Evolutionary conservation across 768 basidiomycete genomes (phyloP), one percentile per base, ranked within the genome.

Genomic region (Chlorophyllum brunneum): DNA sequence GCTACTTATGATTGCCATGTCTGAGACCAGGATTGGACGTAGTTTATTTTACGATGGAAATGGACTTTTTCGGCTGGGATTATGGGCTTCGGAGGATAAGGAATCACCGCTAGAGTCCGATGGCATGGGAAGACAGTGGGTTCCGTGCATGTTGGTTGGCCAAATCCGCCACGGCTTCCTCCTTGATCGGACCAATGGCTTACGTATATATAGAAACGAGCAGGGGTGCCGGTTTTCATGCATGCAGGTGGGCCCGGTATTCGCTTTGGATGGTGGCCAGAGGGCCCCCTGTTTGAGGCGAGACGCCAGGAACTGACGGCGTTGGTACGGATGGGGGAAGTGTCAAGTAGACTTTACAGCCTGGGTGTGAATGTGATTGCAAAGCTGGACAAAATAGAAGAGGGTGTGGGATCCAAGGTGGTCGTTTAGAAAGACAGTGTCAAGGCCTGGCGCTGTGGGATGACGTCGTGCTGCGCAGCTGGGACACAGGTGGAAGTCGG

Each of bases 171-270:
- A 36, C 20, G 27, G 37, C 43, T 45, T 31, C 44, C 37, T 53
- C 51, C 43, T 30, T 45, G 44, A 53, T 53, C 51, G 51, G 42
- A 52, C 29, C 15, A 24, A 24, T 1, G 48, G 42, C 24, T 40
- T 40, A n/a, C 42, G 48, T 24, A 22, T 29, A 31, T 22, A 30
- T 23, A 42, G 16, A n/a, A 36, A 42, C 37, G 31, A 40, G 22
- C 49, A 43, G 49, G 39, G 48, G n/a, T 50, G 20, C 20, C 29
- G 23, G 46, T 5, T 7, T 26, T 11, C 26, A 13, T 29, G 10
- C 22, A 23, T 42, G 18, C 22, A 15, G 16, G 24, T 42, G 31
- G n/a, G 13, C 5, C 30, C 13, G 24, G 23, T 38, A 27, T 33
- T 42, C 41, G 34, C 27, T 30, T 50, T 23, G 27, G 27, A 18